Base-by-base conservation (phyloP, 2,329 filamentous ascomycete genomes). In the Claviceps humidiphila region DNA sequence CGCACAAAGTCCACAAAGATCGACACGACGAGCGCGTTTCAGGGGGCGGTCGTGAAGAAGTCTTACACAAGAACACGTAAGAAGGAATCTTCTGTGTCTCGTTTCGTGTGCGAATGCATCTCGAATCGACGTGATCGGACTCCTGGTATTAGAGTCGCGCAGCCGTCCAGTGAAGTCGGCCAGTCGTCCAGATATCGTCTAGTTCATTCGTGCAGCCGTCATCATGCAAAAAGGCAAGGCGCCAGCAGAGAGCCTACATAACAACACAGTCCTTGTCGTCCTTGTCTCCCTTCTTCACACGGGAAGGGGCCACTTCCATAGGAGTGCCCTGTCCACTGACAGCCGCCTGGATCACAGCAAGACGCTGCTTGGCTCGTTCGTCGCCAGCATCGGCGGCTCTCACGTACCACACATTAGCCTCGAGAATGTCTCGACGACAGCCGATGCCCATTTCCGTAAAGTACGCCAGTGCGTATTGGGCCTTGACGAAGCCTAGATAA, bases 371-470 rank as follows among this genome's bases (percentile, higher is more conserved):
- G 49, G 93, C 93, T 53, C 89, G 81, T 61, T 93, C 87, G 62
- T 97, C 90, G 47, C 91, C 93, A 49, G 88, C 81, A 59, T 95
- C 91, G 16, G 93, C 91, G 5, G 93, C 93, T 68, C 87, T 88
- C 59, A 98, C 91, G 65, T 98, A 98, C 91, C 90, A 97, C 37
- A 95, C 87, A 63, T 98, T 98, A 59, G 93, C 91, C 67, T 96
- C 90, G 44, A 98, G 78, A n/a, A 91, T 83, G 66, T 98, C 93
- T 48, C 89, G 83, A 40, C 89, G 86, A 66, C 89, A 96, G 49
- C 93, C 93, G 60, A 98, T 96, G 56, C 93, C 93, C 87, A 94
- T 95, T 67, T 98, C 93, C 5, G 90, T 96, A 66, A 98, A 98
- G 69, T 96, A 97, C 45, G 89, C 93, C 22, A 95, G 81, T 0